Conservation (phyloP, 345 rosid species). For the Eutrema heterophyllum region DNA sequence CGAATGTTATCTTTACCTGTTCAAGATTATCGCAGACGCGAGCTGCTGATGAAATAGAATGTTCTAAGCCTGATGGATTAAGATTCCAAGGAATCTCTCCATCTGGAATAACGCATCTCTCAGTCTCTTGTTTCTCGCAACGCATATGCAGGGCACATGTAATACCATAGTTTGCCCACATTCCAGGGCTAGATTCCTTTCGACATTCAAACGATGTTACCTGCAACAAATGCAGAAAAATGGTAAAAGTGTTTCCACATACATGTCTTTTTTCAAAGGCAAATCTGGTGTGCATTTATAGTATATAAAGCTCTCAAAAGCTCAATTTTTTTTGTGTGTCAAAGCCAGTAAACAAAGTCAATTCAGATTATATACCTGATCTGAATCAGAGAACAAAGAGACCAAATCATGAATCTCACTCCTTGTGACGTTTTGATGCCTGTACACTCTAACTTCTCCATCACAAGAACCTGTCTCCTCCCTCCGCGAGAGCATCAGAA, state of each 20-base stretch:
- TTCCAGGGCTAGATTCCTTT: not conserved
- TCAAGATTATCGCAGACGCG: not conserved
- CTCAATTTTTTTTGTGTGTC: not conserved
- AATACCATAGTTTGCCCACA: slow-evolving; percentile 5
- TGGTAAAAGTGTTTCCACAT: not conserved
- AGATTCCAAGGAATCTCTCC: not conserved
- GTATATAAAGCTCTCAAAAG: not conserved
- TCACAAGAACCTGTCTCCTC: slow-evolving; percentile 36
- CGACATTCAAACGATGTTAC: slow-evolving; percentile 10
- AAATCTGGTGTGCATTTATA: not conserved
- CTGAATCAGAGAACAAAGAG: slow-evolving; percentile 56
- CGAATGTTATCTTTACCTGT: not conserved
- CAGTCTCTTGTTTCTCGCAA: not conserved
- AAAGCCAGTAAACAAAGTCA: not conserved
- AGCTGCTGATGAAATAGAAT: not conserved
- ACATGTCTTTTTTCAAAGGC: not conserved
- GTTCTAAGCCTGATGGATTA: not conserved
- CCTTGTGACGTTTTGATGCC: slow-evolving; percentile 58
- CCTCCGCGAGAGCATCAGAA: slow-evolving; percentile 36
- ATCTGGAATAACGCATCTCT: not conserved
- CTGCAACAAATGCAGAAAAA: not conserved
- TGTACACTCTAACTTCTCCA: slow-evolving; percentile 42
- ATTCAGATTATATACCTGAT: slow-evolving; percentile 42
- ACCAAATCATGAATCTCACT: slow-evolving; percentile 58
- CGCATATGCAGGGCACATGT: not conserved